These are phyloP conservation scores for Condylostoma magnum DNA, from an alignment of 169 alveolate species.

Conservation along the genomic window DNA sequence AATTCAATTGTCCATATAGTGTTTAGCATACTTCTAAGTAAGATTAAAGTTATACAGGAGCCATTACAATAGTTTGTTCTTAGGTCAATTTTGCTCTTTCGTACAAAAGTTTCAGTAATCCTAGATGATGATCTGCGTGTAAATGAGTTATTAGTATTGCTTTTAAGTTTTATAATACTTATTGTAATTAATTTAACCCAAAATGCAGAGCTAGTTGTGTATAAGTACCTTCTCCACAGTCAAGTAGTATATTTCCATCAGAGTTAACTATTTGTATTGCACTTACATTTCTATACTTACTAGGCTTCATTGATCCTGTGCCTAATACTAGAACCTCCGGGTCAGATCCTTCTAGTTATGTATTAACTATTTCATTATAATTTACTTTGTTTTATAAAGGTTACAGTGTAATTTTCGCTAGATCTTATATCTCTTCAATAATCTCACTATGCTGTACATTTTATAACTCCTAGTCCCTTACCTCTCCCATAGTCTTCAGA, in stretches of 20 bases:
- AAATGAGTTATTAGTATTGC: constrained; percentile 66
- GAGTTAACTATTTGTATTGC: constrained; percentile 37
- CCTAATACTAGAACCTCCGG: constrained; percentile 55
- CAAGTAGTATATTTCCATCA: constrained; percentile 58
- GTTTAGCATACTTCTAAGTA: constrained; percentile 47
- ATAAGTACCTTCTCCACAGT: constrained; percentile 80
- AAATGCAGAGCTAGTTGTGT: constrained; percentile 66
- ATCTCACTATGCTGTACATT: no score
- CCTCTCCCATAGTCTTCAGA: no score
- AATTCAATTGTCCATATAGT: constrained; percentile 44
- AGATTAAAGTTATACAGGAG: constrained; percentile 30
- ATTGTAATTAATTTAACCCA: constrained; percentile 37
- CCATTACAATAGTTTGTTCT: constrained; percentile 48
- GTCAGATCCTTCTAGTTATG: constrained; percentile 9
- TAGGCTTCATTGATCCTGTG: constrained; percentile 64
- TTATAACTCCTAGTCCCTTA: no score
- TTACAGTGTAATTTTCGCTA: no score
- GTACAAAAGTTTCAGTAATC: constrained; percentile 56
- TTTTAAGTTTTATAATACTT: constrained; percentile 45
- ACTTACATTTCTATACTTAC: constrained; percentile 51
- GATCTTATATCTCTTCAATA: no score
- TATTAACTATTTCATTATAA: constrained; percentile 3
- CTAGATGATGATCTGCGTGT: constrained; percentile 82
- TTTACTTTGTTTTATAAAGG: no score
- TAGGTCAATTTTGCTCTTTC: constrained; percentile 58